Evolutionary conservation across 495 filamentous ascomycete genomes (phyloP), one percentile per base, ranked within the genome.

Genomic region (Lepidopterella palustris): DNA sequence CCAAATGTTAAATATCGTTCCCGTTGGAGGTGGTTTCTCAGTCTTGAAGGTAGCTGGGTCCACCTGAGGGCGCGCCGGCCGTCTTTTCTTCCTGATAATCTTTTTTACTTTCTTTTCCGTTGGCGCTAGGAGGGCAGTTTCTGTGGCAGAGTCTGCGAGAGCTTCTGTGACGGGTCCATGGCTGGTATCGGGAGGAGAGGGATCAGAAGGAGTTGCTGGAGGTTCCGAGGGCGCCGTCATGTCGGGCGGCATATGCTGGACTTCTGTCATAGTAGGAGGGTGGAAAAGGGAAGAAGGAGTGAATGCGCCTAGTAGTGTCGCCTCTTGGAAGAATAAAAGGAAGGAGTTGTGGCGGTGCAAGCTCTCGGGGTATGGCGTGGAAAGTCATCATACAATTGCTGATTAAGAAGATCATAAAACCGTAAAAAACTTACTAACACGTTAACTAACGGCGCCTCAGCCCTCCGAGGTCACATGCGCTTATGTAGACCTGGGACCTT

Each of bases 11-110:
- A 92, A 98, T 53, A 89, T 86, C 0, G 88, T 92, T 40, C 93
- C 93, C 0, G 92, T 96, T 64, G 96, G 92, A 2, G 87, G 86
- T 1, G 92, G 88, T 1, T 86, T 86, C 60, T 95, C 88, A 50
- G 84, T 84, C 70, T 84, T 86, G 69, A 95, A 79, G n/a, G 84
- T 82, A 6, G 84, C 80, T 1, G 92, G 84, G 66, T 98, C 95
- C 60, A 96, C 84, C 74, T 97, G 84, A 0, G 82, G 79, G 3
- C 82, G 79, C 1, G 85, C 84, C 51, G 87, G 87, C 1, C 87
- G 83, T 13, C 86, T 78, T 52, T 80, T 80, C 70, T 85, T 86
- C 72, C 86, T 87, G 47, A 73, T 67, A 55, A 77, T 74, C 53
- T 84, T 82, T 48, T 85, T 83, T 49, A 84, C 80, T 69, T 85